Evolutionary conservation across 768 basidiomycete species (phyloP).

Genomic region (Trametes punicea): DNA sequence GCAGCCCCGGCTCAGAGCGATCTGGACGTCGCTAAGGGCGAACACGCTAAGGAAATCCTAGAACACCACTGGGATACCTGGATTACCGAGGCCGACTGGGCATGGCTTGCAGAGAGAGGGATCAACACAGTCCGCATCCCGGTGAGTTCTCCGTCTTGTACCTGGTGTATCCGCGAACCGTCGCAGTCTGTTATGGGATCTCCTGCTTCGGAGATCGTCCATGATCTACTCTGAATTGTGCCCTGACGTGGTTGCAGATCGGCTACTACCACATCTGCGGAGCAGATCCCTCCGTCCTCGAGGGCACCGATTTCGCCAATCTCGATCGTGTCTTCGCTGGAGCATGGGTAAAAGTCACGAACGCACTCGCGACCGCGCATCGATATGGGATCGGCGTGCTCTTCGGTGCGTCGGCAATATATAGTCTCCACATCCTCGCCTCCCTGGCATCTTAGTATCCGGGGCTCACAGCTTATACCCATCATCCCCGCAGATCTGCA

Average conservation of each 20-base stretch:
- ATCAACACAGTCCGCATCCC: constrained; percentile 62
- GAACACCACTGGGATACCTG: constrained; percentile 51
- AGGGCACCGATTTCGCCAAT: constrained; percentile 62
- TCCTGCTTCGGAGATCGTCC: neutral
- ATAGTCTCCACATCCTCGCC: constrained; percentile 24
- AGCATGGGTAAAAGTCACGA: constrained; percentile 63
- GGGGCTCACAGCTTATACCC: constrained; percentile 8
- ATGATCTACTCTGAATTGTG: neutral
- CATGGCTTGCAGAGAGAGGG: constrained; percentile 50
- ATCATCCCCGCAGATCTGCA: constrained; percentile 53
- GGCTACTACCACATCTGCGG: constrained; percentile 72
- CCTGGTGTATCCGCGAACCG: neutral
- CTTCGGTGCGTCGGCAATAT: constrained; percentile 38
- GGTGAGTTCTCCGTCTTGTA: constrained; percentile 34
- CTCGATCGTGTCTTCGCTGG: constrained; percentile 50
- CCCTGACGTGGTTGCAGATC: constrained; percentile 43
- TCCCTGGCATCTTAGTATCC: no score
- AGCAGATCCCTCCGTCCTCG: constrained; percentile 52
- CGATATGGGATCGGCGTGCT: constrained; percentile 66
- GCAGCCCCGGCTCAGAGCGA: constrained; percentile 58
- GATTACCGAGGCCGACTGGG: constrained; percentile 52
- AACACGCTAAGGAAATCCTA: constrained; percentile 39
- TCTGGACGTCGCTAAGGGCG: constrained; percentile 62
- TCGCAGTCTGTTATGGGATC: neutral
- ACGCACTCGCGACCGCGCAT: constrained; percentile 57